Evolutionary conservation across 345 rosid species (phyloP), one percentile per base, ranked within the genome.

Genomic region (Murraya paniculata): DNA sequence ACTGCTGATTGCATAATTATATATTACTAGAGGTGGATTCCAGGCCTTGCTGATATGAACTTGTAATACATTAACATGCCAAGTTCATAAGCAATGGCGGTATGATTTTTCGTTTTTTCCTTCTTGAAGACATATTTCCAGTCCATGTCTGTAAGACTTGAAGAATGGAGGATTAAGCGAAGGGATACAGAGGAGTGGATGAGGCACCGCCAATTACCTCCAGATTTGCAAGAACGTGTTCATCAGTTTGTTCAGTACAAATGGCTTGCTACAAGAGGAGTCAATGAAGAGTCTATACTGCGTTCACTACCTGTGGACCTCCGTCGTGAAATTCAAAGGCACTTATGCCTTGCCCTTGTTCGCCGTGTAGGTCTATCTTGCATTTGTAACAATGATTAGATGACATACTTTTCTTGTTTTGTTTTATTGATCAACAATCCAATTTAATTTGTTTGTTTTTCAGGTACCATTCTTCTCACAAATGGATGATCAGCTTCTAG

Each of bases 141-240:
- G 86, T 96, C 98, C 3, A 86, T 94, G 92, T 84, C 90, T 2
- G 92, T 92, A 69, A 85, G 97, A 84, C 80, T 92, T 31, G 98
- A 96, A 82, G 97, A 96, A 78, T 96, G 93, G 95, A 91, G 99
- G 81, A 82, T 96, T 41, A 94, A 89, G 83, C 72, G 92, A 81
- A 87, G 94, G 82, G 99, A 96, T 81, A 91, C 95, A 61, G 98
- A 96, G 83, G 98, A 94, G 80, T 91, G 98, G 98, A 96, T 92
- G 99, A 87, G 95, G 78, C 98, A 91, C 84, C 92, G 99, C 7
- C 99, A 96, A 76, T 76, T 96, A 81, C 97, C 97, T 36, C 88
- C 82, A 6, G 90, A 84, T 62, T 86, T 96, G 76, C 93, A 88
- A 74, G 98, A 96, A 77, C 90, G 97, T 24, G 92, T 96, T 31